phyloP scores from a whole-genome alignment of 306 rosid species.

The Prinsepia uniflora region DNA sequence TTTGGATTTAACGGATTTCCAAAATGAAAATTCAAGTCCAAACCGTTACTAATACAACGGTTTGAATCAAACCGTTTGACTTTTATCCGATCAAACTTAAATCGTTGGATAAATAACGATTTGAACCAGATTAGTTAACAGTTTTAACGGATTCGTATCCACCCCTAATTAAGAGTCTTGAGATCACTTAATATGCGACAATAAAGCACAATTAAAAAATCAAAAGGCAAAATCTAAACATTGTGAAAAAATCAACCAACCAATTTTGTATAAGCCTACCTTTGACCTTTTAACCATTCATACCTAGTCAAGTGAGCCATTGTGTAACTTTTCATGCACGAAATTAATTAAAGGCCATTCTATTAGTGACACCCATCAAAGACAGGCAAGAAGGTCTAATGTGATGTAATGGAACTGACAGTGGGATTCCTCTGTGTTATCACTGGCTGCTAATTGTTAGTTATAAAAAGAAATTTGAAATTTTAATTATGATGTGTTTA shows the following conservation, averaged over 20 bases:
- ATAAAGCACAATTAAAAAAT: background rate
- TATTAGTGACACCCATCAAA: background rate
- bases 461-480: background rate
- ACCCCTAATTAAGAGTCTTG: too few relatives aligned
- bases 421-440: constrained; percentile 34
- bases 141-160: too few relatives aligned
- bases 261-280: constrained; percentile 23
- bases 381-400: constrained; percentile 24
- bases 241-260: constrained; percentile 28
- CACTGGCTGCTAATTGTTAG: constrained; percentile 27
- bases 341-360: background rate
- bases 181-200: constrained; percentile 3
- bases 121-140: too few relatives aligned
- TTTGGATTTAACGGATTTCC: too few relatives aligned
- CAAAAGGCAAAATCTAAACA: constrained; percentile 14
- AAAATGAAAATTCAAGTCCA: too few relatives aligned
- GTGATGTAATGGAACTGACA: constrained; percentile 45
- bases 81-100: too few relatives aligned
- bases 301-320: constrained; percentile 25
- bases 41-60: too few relatives aligned
- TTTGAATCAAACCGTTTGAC: too few relatives aligned
- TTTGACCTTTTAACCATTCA: constrained; percentile 41
- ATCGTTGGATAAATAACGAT: too few relatives aligned
- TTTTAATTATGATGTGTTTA: too few relatives aligned
- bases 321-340: constrained; percentile 1